Evolutionary conservation across 768 basidiomycete genomes (phyloP), one percentile per base, ranked within the genome.

Genomic region (Psilocybe azurescens): DNA sequence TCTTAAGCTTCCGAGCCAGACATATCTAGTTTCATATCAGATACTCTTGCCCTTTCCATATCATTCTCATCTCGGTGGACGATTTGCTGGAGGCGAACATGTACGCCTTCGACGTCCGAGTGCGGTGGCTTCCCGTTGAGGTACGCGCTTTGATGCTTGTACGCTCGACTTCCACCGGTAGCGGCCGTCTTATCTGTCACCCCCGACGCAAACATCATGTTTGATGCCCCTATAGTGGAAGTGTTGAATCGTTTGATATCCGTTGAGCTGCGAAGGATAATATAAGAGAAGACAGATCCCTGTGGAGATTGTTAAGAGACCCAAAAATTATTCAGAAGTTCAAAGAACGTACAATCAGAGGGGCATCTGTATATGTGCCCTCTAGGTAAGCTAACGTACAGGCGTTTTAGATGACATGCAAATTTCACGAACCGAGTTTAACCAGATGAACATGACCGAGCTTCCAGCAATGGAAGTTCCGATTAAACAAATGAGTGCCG

Each of bases 191-290:
- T 30, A 14, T 52, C 50, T 30, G 50, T 52, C 14, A 28, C 50
- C 8, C 30, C 8, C 16, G 50, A 18, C 9, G 50, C 50, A 30
- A 52, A 52, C 50, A 52, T 52, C 50, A 52, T 52, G 50, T 52
- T 30, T 32, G 24, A 9, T 10, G 11, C 28, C 5, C 11, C 3
- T 24, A 14, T 32, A 32, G 3, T 20, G n/a, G 18, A 20, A 14
- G 49, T 50, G n/a, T 50, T 52, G 50, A 52, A 52, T 16, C 50
- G 20, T 14, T 30, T 32, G 50, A 52, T 52, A n/a, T 52, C 50
- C 11, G 50, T 52, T 52, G 50, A 52, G 13, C 50, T 52, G 30
- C 50, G 50, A 52, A 52, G 50, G 29, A 52, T 52, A 6, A 52
- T 52, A 28, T 52, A 52, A 16, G 50, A 52, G 50, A 52, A 52